Evolutionary conservation across 768 basidiomycete genomes (phyloP), one percentile per base, ranked within the genome.

Genomic region (Termitomyces sp.): DNA sequence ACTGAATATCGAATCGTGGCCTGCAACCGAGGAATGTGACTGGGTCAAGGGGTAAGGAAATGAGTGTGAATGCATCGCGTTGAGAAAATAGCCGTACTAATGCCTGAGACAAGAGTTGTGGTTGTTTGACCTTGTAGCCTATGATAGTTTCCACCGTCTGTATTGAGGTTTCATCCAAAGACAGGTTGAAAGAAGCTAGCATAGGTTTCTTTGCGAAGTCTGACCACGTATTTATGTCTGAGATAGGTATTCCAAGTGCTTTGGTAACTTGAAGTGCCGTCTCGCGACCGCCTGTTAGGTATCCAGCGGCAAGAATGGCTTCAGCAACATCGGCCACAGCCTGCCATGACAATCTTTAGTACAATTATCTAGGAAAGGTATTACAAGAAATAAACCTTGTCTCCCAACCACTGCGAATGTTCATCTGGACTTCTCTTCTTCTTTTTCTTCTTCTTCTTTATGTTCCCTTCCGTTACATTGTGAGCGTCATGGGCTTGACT

Each of bases 271-370:
- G 78, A 47, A 92, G 77, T 6, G 87, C 92, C 20, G 72, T 69
- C 53, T 89, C 86, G 50, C 78, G 75, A 53, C 90, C 92, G 11
- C 87, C 87, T 24, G 86, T 83, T 46, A 89, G 74, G 66, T 86
- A 92, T 5, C 88, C 90, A 18, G 91, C 92, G 35, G 87, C 92
- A 28, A 93, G 84, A 58, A 94, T 83, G 3, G 92, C 90, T 70
- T 94, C 92, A 9, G 83, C 81, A 44, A 92, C 88, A 70, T 94
- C 92, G 50, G 92, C 92, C 30, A 92, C 76, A 22, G 85, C 83
- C 92, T 93, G 55, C 36, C 46, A 30, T 43, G 36, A 30, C 33
- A 26, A 3, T 24, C 10, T 36, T 54, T 20, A 64, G 18, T 40
- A 32, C n/a, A 28, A n/a, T 57, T 41, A 38, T 26, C 30, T 49